A percentile compares a stretch with the other conserved stretches of the same genome.
These are phyloP conservation scores for Zygnema circumcarinatum DNA, from an alignment of 139 green algal genomes.

Conservation along the genomic window DNA sequence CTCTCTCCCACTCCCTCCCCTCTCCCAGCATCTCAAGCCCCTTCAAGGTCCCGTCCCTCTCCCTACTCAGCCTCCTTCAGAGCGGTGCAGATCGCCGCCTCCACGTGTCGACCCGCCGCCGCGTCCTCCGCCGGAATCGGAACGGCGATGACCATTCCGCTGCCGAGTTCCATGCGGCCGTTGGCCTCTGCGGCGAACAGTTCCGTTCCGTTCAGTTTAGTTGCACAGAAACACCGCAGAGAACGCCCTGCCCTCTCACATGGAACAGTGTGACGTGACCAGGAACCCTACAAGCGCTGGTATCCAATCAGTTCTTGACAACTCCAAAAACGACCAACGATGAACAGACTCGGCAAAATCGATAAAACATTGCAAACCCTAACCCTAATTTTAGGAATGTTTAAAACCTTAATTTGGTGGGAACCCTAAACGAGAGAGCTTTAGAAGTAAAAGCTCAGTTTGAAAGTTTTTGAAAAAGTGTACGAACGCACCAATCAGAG, in stretches of 20 bases:
- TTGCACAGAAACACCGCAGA: too few relatives aligned
- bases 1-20: too few relatives aligned
- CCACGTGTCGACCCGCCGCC: conserved; percentile 61
- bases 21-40: too few relatives aligned
- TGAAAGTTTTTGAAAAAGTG: too few relatives aligned
- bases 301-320: not conserved
- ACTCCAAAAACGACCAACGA: not conserved
- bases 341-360: too few relatives aligned
- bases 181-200: conserved; percentile 39
- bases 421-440: too few relatives aligned
- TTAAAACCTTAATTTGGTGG: too few relatives aligned
- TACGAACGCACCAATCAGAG: conserved; percentile 55
- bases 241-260: not conserved
- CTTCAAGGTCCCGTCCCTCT: too few relatives aligned
- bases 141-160: conserved; percentile 59
- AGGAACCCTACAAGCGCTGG: too few relatives aligned
- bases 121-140: conserved; percentile 36
- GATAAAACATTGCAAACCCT: too few relatives aligned
- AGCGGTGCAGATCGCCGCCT: conserved; percentile 63
- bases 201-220: not conserved
- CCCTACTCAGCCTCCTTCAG: conserved; percentile 81
- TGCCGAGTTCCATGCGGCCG: conserved; percentile 25
- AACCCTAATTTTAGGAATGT: too few relatives aligned
- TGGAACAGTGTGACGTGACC: not conserved
- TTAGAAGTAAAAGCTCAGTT: too few relatives aligned